These are phyloP conservation scores for Theobroma cacao DNA, from an alignment of 345 rosid species.

Conservation along the genomic window DNA sequence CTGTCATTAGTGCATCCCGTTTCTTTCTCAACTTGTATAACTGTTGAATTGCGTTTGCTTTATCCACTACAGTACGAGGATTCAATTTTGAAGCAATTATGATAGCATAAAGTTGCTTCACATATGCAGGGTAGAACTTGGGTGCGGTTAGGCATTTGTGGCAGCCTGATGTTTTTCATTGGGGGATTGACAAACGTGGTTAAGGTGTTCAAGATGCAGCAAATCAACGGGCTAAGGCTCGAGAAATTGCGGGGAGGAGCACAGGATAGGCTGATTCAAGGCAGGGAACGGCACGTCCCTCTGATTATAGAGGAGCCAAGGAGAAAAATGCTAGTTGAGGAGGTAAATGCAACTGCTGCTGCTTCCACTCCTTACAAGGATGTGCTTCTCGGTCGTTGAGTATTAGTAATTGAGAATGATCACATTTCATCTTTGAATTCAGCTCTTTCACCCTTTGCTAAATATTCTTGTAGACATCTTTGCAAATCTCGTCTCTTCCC, in stretches of 20 bases:
- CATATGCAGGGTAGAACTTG: slow-evolving; percentile 44
- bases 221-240: slow-evolving; percentile 43
- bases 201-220: slow-evolving; percentile 77
- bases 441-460: neutral
- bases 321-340: slow-evolving; percentile 23
- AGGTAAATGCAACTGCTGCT: neutral
- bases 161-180: slow-evolving; percentile 43
- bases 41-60: too few relatives aligned
- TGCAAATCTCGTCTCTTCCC: neutral
- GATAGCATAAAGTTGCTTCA: neutral
- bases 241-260: slow-evolving; percentile 87
- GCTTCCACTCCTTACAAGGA: slow-evolving; percentile 23
- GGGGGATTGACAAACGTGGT: slow-evolving; percentile 64
- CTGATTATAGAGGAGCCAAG: slow-evolving; percentile 53
- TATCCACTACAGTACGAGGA: neutral
- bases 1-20: too few relatives aligned
- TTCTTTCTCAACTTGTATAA: too few relatives aligned
- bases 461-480: neutral
- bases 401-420: neutral
- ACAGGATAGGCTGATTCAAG: slow-evolving; percentile 42
- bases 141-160: slow-evolving; percentile 56
- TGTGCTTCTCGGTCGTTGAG: slow-evolving; percentile 15
- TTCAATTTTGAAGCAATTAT: neutral
- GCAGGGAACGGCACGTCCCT: slow-evolving; percentile 58
- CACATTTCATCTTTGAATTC: neutral